Evolutionary conservation across 2,329 filamentous ascomycete species (phyloP).

Genomic region (Botrytis aclada): DNA sequence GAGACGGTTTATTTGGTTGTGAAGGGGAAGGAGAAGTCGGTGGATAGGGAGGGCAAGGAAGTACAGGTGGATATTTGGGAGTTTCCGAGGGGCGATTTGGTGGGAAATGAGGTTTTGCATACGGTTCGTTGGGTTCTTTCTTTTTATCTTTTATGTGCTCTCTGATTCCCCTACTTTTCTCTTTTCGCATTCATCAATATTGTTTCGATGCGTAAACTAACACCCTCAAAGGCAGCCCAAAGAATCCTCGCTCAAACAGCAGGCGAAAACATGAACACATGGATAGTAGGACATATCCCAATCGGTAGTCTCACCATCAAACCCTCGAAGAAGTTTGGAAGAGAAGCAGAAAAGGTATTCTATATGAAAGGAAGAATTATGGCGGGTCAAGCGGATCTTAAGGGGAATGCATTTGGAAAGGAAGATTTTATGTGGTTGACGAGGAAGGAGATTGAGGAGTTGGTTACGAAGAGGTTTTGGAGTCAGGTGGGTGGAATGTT

Average conservation of each 20-base stretch:
- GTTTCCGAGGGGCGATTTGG: conserved; percentile 73
- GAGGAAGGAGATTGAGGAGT: conserved; percentile 76
- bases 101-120: conserved; percentile 72
- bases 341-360: conserved; percentile 77
- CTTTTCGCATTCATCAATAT: not conserved
- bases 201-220: not conserved
- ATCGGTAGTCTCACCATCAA: conserved; percentile 72
- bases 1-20: conserved; percentile 87
- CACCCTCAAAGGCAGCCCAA: conserved; percentile 65
- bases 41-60: conserved; percentile 36
- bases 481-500: conserved; percentile 78
- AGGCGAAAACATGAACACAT: conserved; percentile 97
- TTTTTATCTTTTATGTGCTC: not conserved
- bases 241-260: conserved; percentile 73
- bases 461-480: conserved; percentile 68
- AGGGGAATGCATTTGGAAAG: conserved; percentile 67
- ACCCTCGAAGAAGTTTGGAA: conserved; percentile 44
- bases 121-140: conserved; percentile 57
- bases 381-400: conserved; percentile 87
- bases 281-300: conserved; percentile 89
- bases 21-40: conserved; percentile 45
- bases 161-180: too few species aligned
- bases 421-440: conserved; percentile 89
- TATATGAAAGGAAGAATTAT: conserved; percentile 96
- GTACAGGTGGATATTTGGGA: conserved; percentile 63